phyloP scores from a whole-genome alignment of 257 asterid species.

The Orobanche coerulescens region DNA sequence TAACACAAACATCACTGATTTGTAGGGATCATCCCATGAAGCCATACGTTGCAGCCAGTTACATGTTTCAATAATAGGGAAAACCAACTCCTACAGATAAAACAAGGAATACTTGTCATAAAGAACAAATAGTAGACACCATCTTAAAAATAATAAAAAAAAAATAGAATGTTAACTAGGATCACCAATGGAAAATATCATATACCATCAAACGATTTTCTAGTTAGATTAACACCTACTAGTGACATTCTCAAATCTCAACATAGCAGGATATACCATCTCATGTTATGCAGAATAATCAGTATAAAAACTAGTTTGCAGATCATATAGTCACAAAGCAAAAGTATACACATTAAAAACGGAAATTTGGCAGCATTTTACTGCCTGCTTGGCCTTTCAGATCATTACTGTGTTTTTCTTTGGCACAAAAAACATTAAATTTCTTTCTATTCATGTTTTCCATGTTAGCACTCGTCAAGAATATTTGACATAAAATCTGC shows the following conservation, averaged over 20 bases:
- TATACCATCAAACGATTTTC: slow-evolving; percentile 4
- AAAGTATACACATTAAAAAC: background rate
- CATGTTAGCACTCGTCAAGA: background rate
- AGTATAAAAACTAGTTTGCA: background rate
- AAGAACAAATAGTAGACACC: background rate
- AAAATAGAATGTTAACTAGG: background rate
- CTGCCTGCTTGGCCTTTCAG: background rate
- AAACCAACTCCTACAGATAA: slow-evolving; percentile 65
- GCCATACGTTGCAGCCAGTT: slow-evolving; percentile 46
- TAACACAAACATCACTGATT: slow-evolving; percentile 50
- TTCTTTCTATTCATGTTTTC: background rate
- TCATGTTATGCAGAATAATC: background rate
- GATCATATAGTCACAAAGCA: background rate
- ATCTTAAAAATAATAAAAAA: background rate
- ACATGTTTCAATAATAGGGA: slow-evolving; percentile 43
- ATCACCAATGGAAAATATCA: background rate
- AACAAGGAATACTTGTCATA: slow-evolving; percentile 20
- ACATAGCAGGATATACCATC: slow-evolving; percentile 8
- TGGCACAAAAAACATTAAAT: background rate
- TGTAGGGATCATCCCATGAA: slow-evolving; percentile 77
- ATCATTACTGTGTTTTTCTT: background rate
- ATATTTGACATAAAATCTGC: background rate
- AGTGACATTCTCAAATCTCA: slow-evolving; percentile 6
- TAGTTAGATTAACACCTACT: slow-evolving; percentile 12
- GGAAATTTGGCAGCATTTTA: background rate